Conservation (phyloP, 2,329 filamentous ascomycete species). For the Ophiostoma fasciatum region DNA sequence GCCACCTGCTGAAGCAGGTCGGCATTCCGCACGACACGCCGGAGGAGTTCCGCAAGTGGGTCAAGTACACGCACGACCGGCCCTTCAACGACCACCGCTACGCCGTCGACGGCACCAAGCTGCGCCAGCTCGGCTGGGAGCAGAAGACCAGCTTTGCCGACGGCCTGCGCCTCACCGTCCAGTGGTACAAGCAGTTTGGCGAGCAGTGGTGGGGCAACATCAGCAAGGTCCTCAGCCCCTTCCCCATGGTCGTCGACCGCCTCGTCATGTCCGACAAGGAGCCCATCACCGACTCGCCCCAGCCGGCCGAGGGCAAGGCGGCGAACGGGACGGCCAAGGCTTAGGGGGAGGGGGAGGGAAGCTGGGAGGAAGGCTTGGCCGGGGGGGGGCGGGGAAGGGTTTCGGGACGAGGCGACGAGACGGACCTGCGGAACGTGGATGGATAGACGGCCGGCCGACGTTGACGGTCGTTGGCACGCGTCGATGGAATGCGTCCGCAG, state of each 20-base stretch:
- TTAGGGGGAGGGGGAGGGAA: too few relatives aligned
- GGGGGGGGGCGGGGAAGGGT: too few relatives aligned
- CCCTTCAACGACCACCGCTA: constrained; percentile 67
- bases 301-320: constrained; percentile 11
- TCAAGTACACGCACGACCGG: constrained; percentile 62
- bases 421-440: too few relatives aligned
- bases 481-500: too few relatives aligned
- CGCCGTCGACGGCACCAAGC: constrained; percentile 54
- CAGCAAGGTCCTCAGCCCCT: constrained; percentile 51
- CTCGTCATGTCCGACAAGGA: constrained; percentile 40
- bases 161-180: constrained; percentile 48
- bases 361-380: too few relatives aligned
- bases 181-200: constrained; percentile 54
- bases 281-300: constrained; percentile 19
- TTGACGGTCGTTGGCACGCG: too few relatives aligned
- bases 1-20: constrained; percentile 48
- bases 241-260: constrained; percentile 42
- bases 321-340: not conserved
- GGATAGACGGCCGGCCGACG: too few relatives aligned
- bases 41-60: constrained; percentile 45
- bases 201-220: constrained; percentile 62
- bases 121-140: constrained; percentile 52
- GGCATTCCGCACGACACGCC: constrained; percentile 34
- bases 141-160: constrained; percentile 51
- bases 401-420: too few relatives aligned